Evolutionary conservation across 805 yeast species (phyloP), one percentile per base, ranked within the genome.

Genomic region (Priceomyces medius): DNA sequence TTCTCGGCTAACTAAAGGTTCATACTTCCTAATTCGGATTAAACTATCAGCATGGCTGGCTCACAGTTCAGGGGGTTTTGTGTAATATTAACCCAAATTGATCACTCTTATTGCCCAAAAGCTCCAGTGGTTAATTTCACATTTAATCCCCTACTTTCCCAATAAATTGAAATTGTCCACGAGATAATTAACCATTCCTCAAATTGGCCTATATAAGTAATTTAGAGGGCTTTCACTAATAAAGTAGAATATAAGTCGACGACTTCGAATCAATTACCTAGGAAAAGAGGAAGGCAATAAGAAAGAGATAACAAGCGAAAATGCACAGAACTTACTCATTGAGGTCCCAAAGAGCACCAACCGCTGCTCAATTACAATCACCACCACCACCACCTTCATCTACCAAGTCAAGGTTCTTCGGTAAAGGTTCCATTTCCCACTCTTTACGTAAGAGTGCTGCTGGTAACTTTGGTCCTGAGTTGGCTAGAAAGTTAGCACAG

Each of bases 391-490:
- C 90, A 53, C 76, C 88, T 28, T 79, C 91, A 8, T 70, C 88
- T 38, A 85, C 90, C 56, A 80, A 83, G 58, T 68, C 74, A 44
- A 79, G 74, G 59, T 86, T 85, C 64, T 86, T 86, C 59, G 95
- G 95, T 58, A 76, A 79, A 55, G 76, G 83, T 18, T 81, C 87
- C 23, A 72, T 86, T 52, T 78, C 88, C 38, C 77, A 81, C 49
- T 64, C 80, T 14, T 76, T 86, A 62, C 83, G 96, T 68, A 88
- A 84, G 67, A 74, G 80, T 54, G 78, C 96, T 45, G 96, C 97
- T 44, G 97, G 96, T 50, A 80, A 85, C 34, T 80, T 88, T 59
- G 97, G 97, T 44, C 98, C 98, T 34, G 97, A 91, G 70, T 77
- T 93, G 60, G 80, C 97, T 32, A 83, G 95, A 71, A 91, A 91